Percentiles rank a stretch among this genome's conserved stretches.
Evolutionary conservation across 345 rosid species (phyloP).

Genomic region (Melaleuca quinquenervia): DNA sequence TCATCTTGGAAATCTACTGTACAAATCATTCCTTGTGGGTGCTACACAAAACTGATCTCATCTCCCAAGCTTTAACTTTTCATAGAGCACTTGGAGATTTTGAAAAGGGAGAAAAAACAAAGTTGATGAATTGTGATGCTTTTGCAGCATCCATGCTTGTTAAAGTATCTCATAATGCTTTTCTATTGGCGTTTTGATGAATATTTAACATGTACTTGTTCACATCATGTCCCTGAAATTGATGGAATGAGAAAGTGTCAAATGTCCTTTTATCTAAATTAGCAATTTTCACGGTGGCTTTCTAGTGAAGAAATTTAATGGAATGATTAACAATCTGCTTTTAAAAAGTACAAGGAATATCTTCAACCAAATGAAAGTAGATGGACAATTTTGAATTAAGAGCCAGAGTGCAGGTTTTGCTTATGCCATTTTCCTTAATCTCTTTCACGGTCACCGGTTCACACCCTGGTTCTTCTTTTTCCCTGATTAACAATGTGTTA

Average conservation of each 20-base stretch:
- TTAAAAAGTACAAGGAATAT: neutral
- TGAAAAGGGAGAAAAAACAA: neutral
- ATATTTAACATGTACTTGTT: neutral
- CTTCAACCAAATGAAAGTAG: neutral
- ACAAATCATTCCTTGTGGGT: neutral
- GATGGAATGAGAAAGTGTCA: neutral
- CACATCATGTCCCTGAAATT: neutral
- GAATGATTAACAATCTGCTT: neutral
- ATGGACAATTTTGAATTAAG: neutral
- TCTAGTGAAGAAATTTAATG: neutral
- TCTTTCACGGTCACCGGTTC: neutral
- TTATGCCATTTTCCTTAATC: neutral
- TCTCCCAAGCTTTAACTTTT: neutral
- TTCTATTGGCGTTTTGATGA: neutral
- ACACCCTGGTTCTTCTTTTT: neutral
- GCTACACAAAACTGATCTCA: neutral
- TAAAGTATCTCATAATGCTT: neutral
- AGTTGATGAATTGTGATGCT: neutral
- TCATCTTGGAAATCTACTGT: neutral
- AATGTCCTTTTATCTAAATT: neutral
- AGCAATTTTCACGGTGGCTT: neutral
- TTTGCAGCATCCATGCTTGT: neutral
- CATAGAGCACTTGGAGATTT: neutral
- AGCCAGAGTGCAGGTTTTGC: neutral
- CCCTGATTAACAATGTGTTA: neutral